Evolutionary conservation across 257 asterid genomes (phyloP), one percentile per base, ranked within the genome.

Genomic region (Petunia axillaris): DNA sequence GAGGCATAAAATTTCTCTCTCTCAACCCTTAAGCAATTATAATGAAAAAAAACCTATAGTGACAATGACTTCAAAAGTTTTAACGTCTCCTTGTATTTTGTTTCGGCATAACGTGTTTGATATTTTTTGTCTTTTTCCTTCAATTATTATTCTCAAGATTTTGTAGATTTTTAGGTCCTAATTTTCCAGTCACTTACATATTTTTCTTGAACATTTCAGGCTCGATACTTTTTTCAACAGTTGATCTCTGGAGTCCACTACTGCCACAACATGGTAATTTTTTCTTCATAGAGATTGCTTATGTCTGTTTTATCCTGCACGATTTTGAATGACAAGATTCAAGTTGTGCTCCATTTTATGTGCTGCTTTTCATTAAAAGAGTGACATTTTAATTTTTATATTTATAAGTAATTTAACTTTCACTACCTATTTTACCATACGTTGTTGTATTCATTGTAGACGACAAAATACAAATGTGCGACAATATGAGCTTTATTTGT

Each of bases 181-280:
- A 9, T 52, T 2, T 52, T 52, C 11, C 57, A 1, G 3, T 15
- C 8, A 67, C 39, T 14, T 5, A 46, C 8, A 13, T 8, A 1
- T 40, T 14, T 66, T 67, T 38, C 10, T 2, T 67, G 1, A 1
- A 38, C 40, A 54, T 70, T 82, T 83, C 84, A 90, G 97, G 94
- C 97, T 39, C 88, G 97, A 80, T 93, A 91, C 85, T 92, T 92
- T 86, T 92, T 92, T 66, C 97, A 91, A 91, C 97, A 92, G 84
- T 90, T 92, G 63, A 91, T 92, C 67, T 91, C 90, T 86, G 97
- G 97, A 82, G 97, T 92, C 80, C 83, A 86, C 86, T 92, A 86
- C 85, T 91, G 97, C 81, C 96, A 93, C 38, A 79, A 91, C 78
- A 84, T 93, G 96, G 97, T 90, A 84, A 2, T 52, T 52, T 52